Base-by-base conservation (phyloP, 345 rosid species). In the Euphorbia tirucalli region DNA sequence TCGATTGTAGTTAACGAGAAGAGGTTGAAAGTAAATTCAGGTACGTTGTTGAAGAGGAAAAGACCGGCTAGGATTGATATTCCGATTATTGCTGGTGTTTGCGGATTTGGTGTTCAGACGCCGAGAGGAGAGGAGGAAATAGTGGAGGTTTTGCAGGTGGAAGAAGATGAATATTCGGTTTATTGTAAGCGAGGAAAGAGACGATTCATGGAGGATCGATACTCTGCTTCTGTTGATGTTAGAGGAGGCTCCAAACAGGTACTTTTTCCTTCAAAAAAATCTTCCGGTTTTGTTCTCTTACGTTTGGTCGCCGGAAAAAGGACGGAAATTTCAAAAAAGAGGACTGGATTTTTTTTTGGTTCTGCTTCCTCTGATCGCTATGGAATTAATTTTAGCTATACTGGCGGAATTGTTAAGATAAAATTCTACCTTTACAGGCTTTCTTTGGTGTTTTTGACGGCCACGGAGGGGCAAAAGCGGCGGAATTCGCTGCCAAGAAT, bases 391-490 rank as follows among this genome's bases (percentile, higher is more conserved):
- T n/a, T n/a, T n/a, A n/a, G n/a, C n/a, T n/a, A n/a, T n/a, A n/a
- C n/a, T n/a, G n/a, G n/a, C n/a, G n/a, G n/a, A n/a, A n/a, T n/a
- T n/a, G n/a, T n/a, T n/a, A n/a, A n/a, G n/a, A n/a, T 18, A 62
- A 7, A 41, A 56, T 55, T 72, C 1, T 11, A 31, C n/a, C 11
- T 60, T 30, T 72, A 56, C 73, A 93, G 93, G 97, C 91, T 49
- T 69, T 90, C n/a, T 93, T 88, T 75, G 96, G 97, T 66, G 86
- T 93, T 37, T 93, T 81, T 61, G 98, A 93, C 71, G 98, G 98
- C 58, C 98, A 93, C 28, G 96, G 97, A 39, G 96, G 97, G 25
- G 71, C 78, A 9, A 84, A 85, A 74, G 98, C 97, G 21, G 94
- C 97, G 21, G 94, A 90, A 61, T 91, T 86, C 48, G 96, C 94